These are phyloP conservation scores for Xylaria telfairii DNA, from an alignment of 495 filamentous ascomycete species.

Conservation along the genomic window DNA sequence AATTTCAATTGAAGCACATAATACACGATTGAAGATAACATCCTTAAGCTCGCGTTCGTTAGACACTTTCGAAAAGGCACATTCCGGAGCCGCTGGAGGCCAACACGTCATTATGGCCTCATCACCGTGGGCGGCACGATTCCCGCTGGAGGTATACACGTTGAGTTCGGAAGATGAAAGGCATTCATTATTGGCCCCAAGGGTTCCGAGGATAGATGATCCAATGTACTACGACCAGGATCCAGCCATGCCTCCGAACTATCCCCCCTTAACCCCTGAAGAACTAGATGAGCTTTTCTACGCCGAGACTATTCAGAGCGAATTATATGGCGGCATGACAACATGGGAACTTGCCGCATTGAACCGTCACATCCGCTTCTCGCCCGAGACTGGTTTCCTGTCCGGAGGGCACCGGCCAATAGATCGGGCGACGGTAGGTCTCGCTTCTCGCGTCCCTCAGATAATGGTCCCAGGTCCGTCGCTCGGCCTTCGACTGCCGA, in stretches of 20 bases:
- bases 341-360: constrained; percentile 6
- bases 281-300: neutral
- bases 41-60: neutral
- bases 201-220: neutral
- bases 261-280: neutral
- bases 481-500: neutral
- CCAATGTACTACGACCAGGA: constrained; percentile 17
- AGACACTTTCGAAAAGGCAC: neutral
- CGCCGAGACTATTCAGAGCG: neutral
- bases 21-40: neutral
- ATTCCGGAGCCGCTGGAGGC: neutral
- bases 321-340: fast-evolving
- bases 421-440: neutral
- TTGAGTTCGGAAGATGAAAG: neutral
- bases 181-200: neutral
- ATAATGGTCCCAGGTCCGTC: neutral
- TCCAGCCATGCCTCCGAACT: neutral
- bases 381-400: neutral
- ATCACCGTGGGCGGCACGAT: constrained; percentile 7
- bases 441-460: neutral
- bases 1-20: neutral
- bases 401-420: neutral
- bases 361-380: neutral
- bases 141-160: neutral
- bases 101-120: neutral